Percentiles rank a stretch among this genome's conserved stretches.
Conservation (phyloP, 1,284 basidiomycete genomes). For the Sporisorium exsertum region DNA sequence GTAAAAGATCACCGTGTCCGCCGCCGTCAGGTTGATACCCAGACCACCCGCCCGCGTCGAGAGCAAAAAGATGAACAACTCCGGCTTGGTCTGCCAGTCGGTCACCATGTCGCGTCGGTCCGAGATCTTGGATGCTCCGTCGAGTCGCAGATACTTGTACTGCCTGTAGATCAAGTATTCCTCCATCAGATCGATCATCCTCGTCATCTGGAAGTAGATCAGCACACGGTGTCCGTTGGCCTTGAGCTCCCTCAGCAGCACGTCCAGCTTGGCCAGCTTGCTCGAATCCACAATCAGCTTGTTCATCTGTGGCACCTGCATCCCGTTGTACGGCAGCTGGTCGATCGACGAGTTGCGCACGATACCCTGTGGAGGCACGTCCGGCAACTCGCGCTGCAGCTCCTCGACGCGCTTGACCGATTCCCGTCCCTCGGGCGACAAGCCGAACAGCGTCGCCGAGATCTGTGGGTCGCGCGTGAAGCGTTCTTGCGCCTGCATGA, state of each 20-base stretch:
- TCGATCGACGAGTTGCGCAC: constrained; percentile 77
- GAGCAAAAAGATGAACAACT: constrained; percentile 73
- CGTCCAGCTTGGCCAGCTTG: constrained; percentile 91
- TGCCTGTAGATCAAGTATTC: constrained; percentile 98
- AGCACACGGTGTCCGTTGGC: constrained; percentile 91
- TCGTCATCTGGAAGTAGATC: constrained; percentile 99
- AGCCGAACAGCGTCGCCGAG: constrained; percentile 84
- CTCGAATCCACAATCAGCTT: constrained; percentile 96
- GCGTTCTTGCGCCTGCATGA: constrained; percentile 79
- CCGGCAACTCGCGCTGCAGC: constrained; percentile 75
- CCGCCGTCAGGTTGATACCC: constrained; percentile 97
- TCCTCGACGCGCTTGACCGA: constrained; percentile 74
- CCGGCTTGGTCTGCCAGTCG: constrained; percentile 96
- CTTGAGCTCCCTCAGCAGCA: constrained; percentile 90
- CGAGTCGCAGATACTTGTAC: constrained; percentile 95
- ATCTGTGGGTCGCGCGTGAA: constrained; percentile 74
- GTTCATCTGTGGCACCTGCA: constrained; percentile 95
- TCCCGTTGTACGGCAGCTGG: constrained; percentile 84
- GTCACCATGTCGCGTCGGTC: constrained; percentile 99
- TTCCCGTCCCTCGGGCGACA: constrained; percentile 79
- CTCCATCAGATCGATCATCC: constrained; percentile 99
- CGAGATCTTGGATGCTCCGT: constrained; percentile 94
- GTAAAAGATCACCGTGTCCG: constrained; percentile 93
- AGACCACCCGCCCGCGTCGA: constrained; percentile 97
- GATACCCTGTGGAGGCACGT: constrained; percentile 78